Evolutionary conservation across 371 early-diverging fungal genomes (phyloP).

Genomic region (Umbelopsis sp.): DNA sequence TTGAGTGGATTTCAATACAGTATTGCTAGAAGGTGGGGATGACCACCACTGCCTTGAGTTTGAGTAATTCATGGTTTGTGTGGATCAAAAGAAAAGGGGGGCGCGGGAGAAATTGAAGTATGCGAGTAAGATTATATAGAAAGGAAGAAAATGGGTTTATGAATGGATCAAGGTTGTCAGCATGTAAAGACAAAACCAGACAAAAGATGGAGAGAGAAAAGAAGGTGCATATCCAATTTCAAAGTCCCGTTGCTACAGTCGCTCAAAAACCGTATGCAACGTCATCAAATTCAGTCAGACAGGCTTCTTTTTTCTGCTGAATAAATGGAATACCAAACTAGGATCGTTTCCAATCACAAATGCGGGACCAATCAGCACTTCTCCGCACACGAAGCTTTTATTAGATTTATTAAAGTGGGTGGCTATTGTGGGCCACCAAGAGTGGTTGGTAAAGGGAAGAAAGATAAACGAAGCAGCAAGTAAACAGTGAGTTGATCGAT

Average conservation of each 20-base stretch:
- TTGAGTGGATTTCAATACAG: background rate
- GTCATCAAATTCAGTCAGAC: background rate
- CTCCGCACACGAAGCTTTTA: background rate
- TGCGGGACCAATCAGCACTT: slow-evolving; percentile 18
- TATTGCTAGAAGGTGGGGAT: slow-evolving; percentile 11
- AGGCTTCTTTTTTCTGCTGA: background rate
- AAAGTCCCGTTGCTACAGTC: background rate
- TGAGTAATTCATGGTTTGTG: background rate
- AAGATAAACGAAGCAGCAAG: background rate
- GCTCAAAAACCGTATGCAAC: background rate
- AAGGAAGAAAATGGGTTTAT: background rate
- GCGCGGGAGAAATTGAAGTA: background rate
- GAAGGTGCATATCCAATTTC: background rate
- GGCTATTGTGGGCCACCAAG: too few species aligned
- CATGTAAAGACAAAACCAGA: background rate
- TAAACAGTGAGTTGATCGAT: background rate
- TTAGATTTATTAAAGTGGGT: background rate
- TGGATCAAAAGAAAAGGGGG: background rate
- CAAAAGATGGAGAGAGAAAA: slow-evolving; percentile 5
- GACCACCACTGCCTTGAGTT: slow-evolving; percentile 10
- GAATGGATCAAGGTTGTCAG: background rate
- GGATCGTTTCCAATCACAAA: slow-evolving; percentile 18
- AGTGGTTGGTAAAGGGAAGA: too few species aligned
- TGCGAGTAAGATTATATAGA: background rate
- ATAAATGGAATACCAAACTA: slow-evolving; percentile 17